Evolutionary conservation across 495 filamentous ascomycete genomes (phyloP), one percentile per base, ranked within the genome.

Genomic region (Daldinia grandis): DNA sequence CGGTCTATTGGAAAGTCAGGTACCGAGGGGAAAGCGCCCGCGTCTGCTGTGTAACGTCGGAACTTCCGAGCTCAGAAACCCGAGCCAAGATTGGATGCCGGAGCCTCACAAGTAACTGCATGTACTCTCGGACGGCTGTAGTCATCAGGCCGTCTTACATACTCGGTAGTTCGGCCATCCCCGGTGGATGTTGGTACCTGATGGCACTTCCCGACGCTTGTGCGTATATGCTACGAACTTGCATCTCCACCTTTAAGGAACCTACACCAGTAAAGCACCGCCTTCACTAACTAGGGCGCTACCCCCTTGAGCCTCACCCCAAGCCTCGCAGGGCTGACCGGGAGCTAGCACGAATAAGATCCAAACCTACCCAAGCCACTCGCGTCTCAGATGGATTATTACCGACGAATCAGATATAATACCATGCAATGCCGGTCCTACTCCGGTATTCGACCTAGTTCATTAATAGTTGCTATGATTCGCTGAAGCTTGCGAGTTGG

Each of bases 41-140:
- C 70, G 49, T 68, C 64, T 73, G 64, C 50, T 73, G 70, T 73
- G 70, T 73, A 73, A 73, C 70, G 65, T 73, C 70, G 70, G 70
- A 65, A 62, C 57, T 73, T 68, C 70, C 61, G 57, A 68, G 56
- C 40, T 53, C 42, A 73, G 70, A 64, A 68, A 62, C 57, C 70
- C 70, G 70, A 73, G 37, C 64, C 70, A 73, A 68, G 64, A 68
- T 73, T 68, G 17, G 70, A 62, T 19, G 40, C 70, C 70, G 65
- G 70, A 73, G 70, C 70, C 70, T 68, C 70, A 73, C 19, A 71
- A 60, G 69, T 72, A 68, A 25, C 61, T 68, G 65, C 56, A 65
- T 64, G 61, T 68, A 68, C 58, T 58, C 25, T 66, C 31, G 27
- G 54, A 64, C 55, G 66, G 62, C 42, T 63, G 19, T 44, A 35